A percentile compares a stretch with the other conserved stretches of the same genome.
Evolutionary conservation across 345 rosid species (phyloP).

Genomic region (Mangifera indica): DNA sequence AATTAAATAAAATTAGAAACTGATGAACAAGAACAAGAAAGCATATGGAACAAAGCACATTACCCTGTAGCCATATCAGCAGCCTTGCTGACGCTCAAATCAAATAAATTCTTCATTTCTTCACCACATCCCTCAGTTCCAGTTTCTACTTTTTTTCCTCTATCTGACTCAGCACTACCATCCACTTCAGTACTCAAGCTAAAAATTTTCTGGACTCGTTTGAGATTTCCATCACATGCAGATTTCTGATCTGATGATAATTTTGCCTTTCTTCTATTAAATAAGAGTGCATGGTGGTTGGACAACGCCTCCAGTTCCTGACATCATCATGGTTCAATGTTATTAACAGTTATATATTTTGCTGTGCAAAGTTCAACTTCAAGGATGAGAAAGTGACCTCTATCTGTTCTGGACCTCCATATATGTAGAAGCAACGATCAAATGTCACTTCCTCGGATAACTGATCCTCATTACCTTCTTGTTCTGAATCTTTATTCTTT

Average conservation of each 20-base stretch:
- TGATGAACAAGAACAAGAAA: constrained; percentile 13
- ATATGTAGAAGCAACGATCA: constrained; percentile 97
- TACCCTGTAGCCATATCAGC: constrained; percentile 99
- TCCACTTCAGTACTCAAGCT: constrained; percentile 54
- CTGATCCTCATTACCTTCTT: constrained; percentile 60
- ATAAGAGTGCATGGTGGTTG: constrained; percentile 75
- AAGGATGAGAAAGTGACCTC: constrained; percentile 55
- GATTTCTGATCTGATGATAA: constrained; percentile 73
- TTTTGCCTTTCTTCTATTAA: constrained; percentile 84
- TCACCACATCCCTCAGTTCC: constrained; percentile 57
- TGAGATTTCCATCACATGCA: constrained; percentile 69
- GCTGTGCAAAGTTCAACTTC: constrained; percentile 19
- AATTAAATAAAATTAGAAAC: background rate
- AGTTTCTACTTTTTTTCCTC: constrained; percentile 84
- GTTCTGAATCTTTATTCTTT: constrained; percentile 45
- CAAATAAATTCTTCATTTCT: constrained; percentile 75
- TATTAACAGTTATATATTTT: constrained; percentile 18
- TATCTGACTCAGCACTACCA: constrained; percentile 50
- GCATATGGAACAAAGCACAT: constrained; percentile 12
- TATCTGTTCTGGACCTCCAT: constrained; percentile 98
- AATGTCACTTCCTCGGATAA: constrained; percentile 82
- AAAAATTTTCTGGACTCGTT: constrained; percentile 79
- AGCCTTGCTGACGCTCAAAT: constrained; percentile 85
- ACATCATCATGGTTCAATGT: constrained; percentile 26
- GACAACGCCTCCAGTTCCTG: constrained; percentile 96